phyloP scores from a whole-genome alignment of 345 rosid genomes.

The Arabis alpina region DNA sequence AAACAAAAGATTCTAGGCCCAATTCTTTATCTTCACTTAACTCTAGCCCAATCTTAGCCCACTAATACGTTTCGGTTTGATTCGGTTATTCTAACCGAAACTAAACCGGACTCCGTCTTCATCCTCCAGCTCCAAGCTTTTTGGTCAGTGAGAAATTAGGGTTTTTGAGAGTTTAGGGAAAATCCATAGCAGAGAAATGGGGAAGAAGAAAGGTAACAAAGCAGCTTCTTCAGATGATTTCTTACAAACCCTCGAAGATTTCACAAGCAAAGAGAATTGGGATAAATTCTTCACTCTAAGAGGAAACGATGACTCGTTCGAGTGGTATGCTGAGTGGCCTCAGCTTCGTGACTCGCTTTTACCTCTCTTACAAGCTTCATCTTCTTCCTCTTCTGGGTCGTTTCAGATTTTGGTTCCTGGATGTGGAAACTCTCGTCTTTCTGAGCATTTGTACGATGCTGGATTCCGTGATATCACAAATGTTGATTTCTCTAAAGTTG shows the following conservation, averaged over 20 bases:
- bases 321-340: slow-evolving; percentile 99
- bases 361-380: slow-evolving; percentile 51
- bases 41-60: slow-evolving; percentile 4
- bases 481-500: slow-evolving; percentile 88
- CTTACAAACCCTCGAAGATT: slow-evolving; percentile 72
- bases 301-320: slow-evolving; percentile 80
- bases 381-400: slow-evolving; percentile 35
- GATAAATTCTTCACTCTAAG: slow-evolving; percentile 87
- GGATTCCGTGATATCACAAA: slow-evolving; percentile 76
- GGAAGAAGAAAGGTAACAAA: slow-evolving; percentile 57
- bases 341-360: slow-evolving; percentile 67
- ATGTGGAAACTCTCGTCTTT: slow-evolving; percentile 84
- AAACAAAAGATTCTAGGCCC: background rate
- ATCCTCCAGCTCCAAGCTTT: slow-evolving; percentile 35
- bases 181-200: slow-evolving; percentile 49
- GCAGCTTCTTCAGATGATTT: slow-evolving; percentile 51
- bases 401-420: slow-evolving; percentile 84
- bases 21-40: background rate
- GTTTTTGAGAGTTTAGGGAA: slow-evolving; percentile 15
- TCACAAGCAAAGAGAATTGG: slow-evolving; percentile 98
- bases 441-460: slow-evolving; percentile 84
- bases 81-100: slow-evolving; percentile 6
- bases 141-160: slow-evolving; percentile 1
- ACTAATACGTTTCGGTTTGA: background rate
- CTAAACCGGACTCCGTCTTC: slow-evolving; percentile 21